These are phyloP conservation scores for Neonectria faginata DNA, from an alignment of 2,329 filamentous ascomycete species.

Conservation along the genomic window DNA sequence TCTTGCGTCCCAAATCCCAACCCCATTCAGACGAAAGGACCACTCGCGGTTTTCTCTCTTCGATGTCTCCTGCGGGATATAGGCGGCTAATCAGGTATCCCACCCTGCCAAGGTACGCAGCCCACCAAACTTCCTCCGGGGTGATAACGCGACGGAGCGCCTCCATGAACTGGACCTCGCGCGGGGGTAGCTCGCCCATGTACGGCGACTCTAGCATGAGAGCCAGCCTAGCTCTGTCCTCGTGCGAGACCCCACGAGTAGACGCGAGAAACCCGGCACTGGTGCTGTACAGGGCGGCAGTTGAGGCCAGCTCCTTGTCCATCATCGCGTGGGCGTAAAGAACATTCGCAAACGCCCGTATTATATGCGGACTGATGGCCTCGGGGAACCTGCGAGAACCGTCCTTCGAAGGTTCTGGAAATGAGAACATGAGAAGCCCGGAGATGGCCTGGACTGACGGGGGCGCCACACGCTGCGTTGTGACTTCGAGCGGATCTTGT, in stretches of 20 bases:
- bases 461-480: constrained; percentile 26
- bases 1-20: constrained; percentile 25
- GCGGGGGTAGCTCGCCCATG: constrained; percentile 31
- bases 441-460: constrained; percentile 24
- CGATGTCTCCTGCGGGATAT: constrained; percentile 23
- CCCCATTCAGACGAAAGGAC: constrained; percentile 30
- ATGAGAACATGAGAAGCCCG: constrained; percentile 15
- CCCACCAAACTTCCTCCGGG: constrained; percentile 33
- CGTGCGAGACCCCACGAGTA: constrained; percentile 25
- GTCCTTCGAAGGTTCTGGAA: constrained; percentile 18
- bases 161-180: constrained; percentile 26
- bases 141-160: constrained; percentile 24
- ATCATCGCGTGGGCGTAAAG: constrained; percentile 29
- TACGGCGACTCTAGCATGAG: constrained; percentile 31
- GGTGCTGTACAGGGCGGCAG: constrained; percentile 29
- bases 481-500: constrained; percentile 29
- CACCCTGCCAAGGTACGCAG: constrained; percentile 27
- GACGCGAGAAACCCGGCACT: constrained; percentile 26
- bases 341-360: constrained; percentile 25
- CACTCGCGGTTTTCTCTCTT: constrained; percentile 28
- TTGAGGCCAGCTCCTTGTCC: constrained; percentile 32
- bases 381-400: constrained; percentile 25
- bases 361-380: constrained; percentile 19
- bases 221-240: constrained; percentile 28
- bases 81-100: constrained; percentile 28